Percentiles rank a stretch among this genome's conserved stretches.
Evolutionary conservation across 495 filamentous ascomycete species (phyloP).

Genomic region (Penicillium manginii): DNA sequence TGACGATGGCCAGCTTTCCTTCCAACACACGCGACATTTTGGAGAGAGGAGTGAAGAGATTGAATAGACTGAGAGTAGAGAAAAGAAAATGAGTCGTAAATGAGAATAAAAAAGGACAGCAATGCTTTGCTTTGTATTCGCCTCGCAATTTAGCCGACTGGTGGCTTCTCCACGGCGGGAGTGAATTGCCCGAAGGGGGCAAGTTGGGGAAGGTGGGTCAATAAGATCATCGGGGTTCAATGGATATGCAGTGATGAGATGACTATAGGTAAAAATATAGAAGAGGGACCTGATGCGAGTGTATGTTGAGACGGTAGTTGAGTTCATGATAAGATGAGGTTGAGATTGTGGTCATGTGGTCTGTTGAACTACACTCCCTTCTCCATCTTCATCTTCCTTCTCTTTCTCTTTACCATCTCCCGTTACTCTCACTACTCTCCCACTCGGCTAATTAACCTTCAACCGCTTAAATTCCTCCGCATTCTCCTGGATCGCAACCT

Average conservation of each 20-base stretch:
- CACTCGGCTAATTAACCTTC: slow-evolving; percentile 18
- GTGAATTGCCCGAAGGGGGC: slow-evolving; percentile 30
- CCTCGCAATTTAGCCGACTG: slow-evolving; percentile 4
- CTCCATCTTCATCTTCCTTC: not conserved
- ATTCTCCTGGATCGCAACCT: slow-evolving; percentile 64
- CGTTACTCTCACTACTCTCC: not conserved
- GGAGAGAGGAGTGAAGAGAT: not conserved
- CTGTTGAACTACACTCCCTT: slow-evolving; percentile 19
- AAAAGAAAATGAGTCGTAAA: not conserved
- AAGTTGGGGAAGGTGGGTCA: slow-evolving; percentile 11
- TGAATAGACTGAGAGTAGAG: not conserved
- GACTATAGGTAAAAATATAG: not conserved
- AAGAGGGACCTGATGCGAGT: not conserved
- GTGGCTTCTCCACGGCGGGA: slow-evolving; percentile 22
- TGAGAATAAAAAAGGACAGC: not conserved
- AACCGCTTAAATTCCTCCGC: slow-evolving; percentile 63
- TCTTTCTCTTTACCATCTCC: slow-evolving; percentile 1
- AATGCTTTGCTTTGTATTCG: slow-evolving; percentile 11
- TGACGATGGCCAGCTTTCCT: slow-evolving; percentile 76
- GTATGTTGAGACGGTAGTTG: not conserved
- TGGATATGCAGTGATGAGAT: not conserved
- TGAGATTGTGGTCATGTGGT: not conserved
- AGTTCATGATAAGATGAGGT: not conserved
- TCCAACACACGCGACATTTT: slow-evolving; percentile 48
- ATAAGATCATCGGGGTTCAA: not conserved